Conservation (phyloP, 1,284 basidiomycete genomes). For the Ceratobasidium sp. region DNA sequence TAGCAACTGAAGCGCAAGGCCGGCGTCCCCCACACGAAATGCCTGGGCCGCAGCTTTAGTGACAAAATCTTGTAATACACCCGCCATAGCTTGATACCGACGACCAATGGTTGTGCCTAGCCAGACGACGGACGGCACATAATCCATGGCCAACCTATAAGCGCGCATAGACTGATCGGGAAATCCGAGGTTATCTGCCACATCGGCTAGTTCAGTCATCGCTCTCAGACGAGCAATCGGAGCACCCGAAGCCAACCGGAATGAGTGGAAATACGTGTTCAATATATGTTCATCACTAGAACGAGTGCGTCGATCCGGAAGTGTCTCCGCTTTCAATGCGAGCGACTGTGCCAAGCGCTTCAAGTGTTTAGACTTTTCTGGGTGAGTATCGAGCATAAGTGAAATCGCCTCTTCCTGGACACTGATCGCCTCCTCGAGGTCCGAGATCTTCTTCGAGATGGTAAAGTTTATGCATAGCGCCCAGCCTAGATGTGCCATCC, state of each 20-base stretch:
- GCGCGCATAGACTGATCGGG: background rate
- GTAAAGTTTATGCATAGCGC: background rate
- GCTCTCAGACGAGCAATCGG: background rate
- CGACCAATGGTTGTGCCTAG: conserved; percentile 1
- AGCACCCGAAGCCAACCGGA: background rate
- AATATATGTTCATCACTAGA: background rate
- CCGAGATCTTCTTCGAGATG: background rate
- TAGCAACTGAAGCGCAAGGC: conserved; percentile 48
- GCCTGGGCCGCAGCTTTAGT: conserved; percentile 6
- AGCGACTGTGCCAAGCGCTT: background rate
- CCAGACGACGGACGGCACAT: conserved; percentile 23
- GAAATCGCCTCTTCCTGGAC: background rate
- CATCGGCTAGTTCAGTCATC: background rate
- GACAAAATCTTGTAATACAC: background rate
- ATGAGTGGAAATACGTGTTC: background rate
- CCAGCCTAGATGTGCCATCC: background rate
- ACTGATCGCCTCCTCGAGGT: background rate
- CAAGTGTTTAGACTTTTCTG: background rate
- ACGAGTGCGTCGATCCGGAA: background rate
- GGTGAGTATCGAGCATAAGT: background rate
- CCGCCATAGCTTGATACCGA: background rate
- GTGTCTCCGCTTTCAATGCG: no score
- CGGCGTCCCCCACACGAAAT: background rate
- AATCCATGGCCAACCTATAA: background rate
- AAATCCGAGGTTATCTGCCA: background rate